Base-by-base conservation (phyloP, 164 flowering plant genomes). In the Berberis thunbergii region DNA sequence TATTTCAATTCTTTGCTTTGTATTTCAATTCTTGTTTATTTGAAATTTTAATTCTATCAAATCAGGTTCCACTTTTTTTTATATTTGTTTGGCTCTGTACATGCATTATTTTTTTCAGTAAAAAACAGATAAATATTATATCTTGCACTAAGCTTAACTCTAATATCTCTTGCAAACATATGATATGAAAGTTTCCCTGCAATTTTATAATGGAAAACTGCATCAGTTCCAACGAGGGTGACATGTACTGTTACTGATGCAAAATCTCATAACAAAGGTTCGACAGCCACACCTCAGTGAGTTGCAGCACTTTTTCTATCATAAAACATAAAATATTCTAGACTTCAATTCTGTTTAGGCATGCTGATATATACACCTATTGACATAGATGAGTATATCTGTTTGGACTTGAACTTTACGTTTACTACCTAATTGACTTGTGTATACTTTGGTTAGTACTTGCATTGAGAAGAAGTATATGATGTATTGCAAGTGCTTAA, bases 181-280 rank as follows among this genome's bases (percentile, higher is more conserved):
- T 60, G 86, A 85, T 48, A 90, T 90, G 96, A 79, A 69, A 70
- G 86, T 93, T 39, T 67, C 49, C 26, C 60, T 93, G 50, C 83
- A 83, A 68, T 65, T 80, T 44, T 93, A 70, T 68, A 85, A 93
- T 80, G 97, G 79, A 60, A 87, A 74, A 67, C 88, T 62, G 96
- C 86, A 65, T 77, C 89, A 61, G 80, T 90, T 70, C 98, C 97
- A 50, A 73, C 68, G 57, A 86, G 81, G 38, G 91, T 90, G 65
- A 87, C 91, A 58, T 90, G 97, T 73, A 78, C 81, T 52, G 87
- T 88, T 68, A 76, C 72, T 49, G 95, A 93, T 76, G 84, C 90
- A 64, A 83, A 77, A 68, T 67, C 67, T 62, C 74, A 73, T 50
- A 53, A 77, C 63, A 84, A 82, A 80, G 93, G 93, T 7, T 60